Conservation (phyloP, 257 asterid species). For the Petunia secreta region DNA sequence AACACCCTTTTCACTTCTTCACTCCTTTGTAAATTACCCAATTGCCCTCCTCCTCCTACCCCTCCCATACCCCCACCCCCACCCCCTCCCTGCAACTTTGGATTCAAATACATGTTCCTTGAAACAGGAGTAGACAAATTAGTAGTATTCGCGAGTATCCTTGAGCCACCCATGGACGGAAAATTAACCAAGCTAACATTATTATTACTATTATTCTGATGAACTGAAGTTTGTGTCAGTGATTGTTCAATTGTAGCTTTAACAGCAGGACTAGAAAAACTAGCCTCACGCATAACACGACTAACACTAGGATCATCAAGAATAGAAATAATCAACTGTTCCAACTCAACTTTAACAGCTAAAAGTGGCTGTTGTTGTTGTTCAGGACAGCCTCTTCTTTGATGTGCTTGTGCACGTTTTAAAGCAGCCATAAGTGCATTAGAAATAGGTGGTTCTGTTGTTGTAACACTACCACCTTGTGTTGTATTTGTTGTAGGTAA, state of each 20-base stretch:
- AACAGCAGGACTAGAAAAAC: constrained; percentile 87
- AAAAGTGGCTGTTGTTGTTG: constrained; percentile 92
- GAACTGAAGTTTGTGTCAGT: constrained; percentile 40
- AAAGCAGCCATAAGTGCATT: constrained; percentile 89
- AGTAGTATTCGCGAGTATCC: constrained; percentile 39
- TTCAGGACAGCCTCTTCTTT: constrained; percentile 84
- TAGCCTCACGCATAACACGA: constrained; percentile 88
- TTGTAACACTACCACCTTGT: constrained; percentile 31
- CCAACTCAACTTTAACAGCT: constrained; percentile 87
- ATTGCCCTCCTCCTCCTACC: constrained; percentile 34
- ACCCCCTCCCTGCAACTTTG: constrained; percentile 51
- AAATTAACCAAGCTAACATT: constrained; percentile 47
- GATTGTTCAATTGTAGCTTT: constrained; percentile 80
- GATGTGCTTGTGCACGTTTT: constrained; percentile 91
- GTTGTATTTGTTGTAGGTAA: constrained; percentile 60
- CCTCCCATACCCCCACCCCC: constrained; percentile 38
- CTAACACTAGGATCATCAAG: constrained; percentile 91
- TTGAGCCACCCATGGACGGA: constrained; percentile 47
- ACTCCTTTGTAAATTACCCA: constrained; percentile 40
- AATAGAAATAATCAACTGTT: constrained; percentile 77
- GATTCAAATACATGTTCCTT: constrained; percentile 65
- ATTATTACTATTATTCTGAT: constrained; percentile 33
- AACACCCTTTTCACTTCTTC: constrained; percentile 69
- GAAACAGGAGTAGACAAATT: constrained; percentile 31
- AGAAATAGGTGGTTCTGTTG: constrained; percentile 77